Conservation (phyloP, 78 protist genomes). For the Isochrysis galbana region DNA sequence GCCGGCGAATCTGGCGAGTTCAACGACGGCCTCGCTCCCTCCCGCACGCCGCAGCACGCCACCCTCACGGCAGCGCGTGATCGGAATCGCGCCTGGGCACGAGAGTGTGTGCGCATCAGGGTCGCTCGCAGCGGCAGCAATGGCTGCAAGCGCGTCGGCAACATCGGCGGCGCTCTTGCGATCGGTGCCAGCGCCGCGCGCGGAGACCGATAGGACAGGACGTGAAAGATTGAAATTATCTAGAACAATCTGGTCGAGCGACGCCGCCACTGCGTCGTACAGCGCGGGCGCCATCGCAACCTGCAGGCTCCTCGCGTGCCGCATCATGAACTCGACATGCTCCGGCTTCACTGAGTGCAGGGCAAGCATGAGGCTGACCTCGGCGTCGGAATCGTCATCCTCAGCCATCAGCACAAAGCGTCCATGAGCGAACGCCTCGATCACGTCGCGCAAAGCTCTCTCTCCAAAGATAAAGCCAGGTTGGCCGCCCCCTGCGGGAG, state of each 20-base stretch:
- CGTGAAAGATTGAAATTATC: not conserved
- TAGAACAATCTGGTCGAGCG: not conserved
- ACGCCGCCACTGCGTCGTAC: not conserved
- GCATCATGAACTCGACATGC: not conserved
- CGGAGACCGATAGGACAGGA: not conserved
- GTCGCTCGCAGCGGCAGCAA: not conserved
- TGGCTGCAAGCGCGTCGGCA: not conserved
- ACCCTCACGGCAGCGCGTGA: not conserved
- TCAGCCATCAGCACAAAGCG: not conserved
- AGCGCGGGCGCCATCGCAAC: not conserved
- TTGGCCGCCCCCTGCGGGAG: no score
- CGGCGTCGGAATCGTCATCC: not conserved
- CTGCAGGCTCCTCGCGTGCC: not conserved
- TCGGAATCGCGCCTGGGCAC: not conserved
- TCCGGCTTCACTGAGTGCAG: not conserved
- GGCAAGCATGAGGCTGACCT: not conserved
- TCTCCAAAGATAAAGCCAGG: not conserved
- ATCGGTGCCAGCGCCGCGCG: not conserved
- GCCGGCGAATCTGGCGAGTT: not conserved
- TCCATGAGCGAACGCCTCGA: not conserved
- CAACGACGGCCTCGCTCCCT: not conserved
- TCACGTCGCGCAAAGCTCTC: not conserved
- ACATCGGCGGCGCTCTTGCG: not conserved
- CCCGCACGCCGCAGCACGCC: constrained; percentile 20
- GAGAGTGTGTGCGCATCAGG: not conserved